Conservation (phyloP, 1,284 basidiomycete species). For the Heterobasidion irregulare region DNA sequence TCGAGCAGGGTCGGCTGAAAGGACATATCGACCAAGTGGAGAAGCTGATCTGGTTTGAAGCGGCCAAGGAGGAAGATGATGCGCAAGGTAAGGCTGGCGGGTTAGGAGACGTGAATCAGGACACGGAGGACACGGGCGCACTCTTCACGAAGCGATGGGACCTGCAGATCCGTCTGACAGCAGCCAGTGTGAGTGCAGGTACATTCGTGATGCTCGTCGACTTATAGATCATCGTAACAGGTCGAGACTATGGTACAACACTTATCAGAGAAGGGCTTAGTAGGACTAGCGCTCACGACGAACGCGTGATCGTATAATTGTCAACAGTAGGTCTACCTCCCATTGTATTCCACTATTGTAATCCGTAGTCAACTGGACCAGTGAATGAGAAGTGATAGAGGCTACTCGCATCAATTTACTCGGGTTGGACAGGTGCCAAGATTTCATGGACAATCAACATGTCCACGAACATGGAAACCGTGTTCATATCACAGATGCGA, state of each 20-base stretch:
- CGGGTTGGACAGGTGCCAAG: too few relatives aligned
- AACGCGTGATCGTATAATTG: background rate
- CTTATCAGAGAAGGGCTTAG: conserved; percentile 59
- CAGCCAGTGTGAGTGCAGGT: conserved; percentile 58
- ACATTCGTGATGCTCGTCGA: background rate
- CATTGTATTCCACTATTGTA: too few relatives aligned
- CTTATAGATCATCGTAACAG: conserved; percentile 24
- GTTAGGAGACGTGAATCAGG: conserved; percentile 77
- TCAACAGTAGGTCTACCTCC: background rate
- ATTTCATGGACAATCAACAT: too few relatives aligned
- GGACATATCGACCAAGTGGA: conserved; percentile 94
- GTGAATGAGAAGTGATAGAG: too few relatives aligned
- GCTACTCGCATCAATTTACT: too few relatives aligned
- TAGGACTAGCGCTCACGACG: conserved; percentile 23
- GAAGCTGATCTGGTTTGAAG: conserved; percentile 87
- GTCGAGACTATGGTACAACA: conserved; percentile 79
- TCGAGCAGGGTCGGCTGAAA: conserved; percentile 87
- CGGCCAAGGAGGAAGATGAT: conserved; percentile 73
- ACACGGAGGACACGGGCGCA: conserved; percentile 80
- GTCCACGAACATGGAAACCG: too few relatives aligned
- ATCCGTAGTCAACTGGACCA: too few relatives aligned
- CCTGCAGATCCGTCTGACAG: conserved; percentile 77
- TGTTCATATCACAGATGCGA: too few relatives aligned
- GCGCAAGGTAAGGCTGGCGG: conserved; percentile 90
- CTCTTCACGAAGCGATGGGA: conserved; percentile 91